Base-by-base conservation (phyloP, 148 eudicot species). In the Rhododendron henanense region DNA sequence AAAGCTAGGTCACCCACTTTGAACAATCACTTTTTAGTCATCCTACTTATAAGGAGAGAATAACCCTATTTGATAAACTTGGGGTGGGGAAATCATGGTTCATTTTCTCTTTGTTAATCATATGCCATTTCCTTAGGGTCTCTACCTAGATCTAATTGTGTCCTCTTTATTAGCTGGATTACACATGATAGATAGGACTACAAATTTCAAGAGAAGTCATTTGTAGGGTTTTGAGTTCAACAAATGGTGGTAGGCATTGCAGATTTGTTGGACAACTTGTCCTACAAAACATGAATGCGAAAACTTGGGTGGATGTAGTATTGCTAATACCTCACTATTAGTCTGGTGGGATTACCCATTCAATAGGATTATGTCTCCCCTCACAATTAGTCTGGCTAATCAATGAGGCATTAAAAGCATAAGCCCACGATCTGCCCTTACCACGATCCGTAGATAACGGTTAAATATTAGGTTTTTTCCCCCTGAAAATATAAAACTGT, bases 1-100 rank as follows among this genome's bases (percentile, higher is more conserved):
- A 86, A 90, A 85, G 82, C 86, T 79, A 83, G 28, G 78, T 83
- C 83, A 87, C 84, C 86, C 86, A 89, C 87, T 87, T 85, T 85
- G 53, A 57, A 41, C 78, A 81, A 85, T 76, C 78, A 47, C 81
- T 77, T 83, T 57, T 75, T 82, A 69, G 76, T 13, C 85, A 85
- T 86, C 59, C 28, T 44, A 79, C 21, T 84, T 9, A 57, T 78
- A 10, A 82, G 51, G 71, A 33, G 57, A 47, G 45, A 61, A 79
- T 18, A 75, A 37, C 71, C 82, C 85, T 73, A 53, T 37, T 84
- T 39, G 80, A 59, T 74, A 50, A 90, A 84, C 83, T 79, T 79
- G n/a, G 76, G 55, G 71, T 71, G 69, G 89, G 87, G 90, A 87
- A 88, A 71, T 79, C 85, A 86, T 85, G 84, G 87, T 87, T 81